Evolutionary conservation across 352 stramenopile genomes (phyloP).

Genomic region (Pythium myriotylum): DNA sequence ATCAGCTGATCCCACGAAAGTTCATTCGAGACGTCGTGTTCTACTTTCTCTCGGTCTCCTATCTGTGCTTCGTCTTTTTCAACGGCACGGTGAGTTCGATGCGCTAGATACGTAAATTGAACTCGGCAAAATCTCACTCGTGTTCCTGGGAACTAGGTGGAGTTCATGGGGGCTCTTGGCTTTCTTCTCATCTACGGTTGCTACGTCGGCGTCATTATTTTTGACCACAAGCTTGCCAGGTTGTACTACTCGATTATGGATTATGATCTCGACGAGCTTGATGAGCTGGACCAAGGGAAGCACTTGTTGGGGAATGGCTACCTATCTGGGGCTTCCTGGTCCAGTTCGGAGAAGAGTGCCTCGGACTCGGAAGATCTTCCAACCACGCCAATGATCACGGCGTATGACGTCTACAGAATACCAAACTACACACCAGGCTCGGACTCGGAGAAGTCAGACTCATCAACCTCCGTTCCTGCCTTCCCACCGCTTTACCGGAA

Average conservation of each 20-base stretch:
- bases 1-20: conserved; percentile 78
- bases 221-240: conserved; percentile 47
- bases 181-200: conserved; percentile 74
- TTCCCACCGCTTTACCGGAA: conserved; percentile 51
- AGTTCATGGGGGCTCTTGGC: conserved; percentile 56
- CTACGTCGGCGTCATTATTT: conserved; percentile 64
- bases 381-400: conserved; percentile 16
- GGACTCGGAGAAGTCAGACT: conserved; percentile 63
- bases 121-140: too few species aligned
- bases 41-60: conserved; percentile 71
- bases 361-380: conserved; percentile 26
- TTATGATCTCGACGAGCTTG: conserved; percentile 37
- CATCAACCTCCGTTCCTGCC: conserved; percentile 36
- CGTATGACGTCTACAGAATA: conserved; percentile 43
- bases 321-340: conserved; percentile 3
- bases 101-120: too few species aligned
- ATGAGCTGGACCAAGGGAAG: conserved; percentile 31
- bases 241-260: conserved; percentile 20
- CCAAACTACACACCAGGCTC: conserved; percentile 32
- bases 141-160: conserved; percentile 33
- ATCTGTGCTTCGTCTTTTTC: conserved; percentile 74
- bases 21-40: conserved; percentile 76
- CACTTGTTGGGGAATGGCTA: conserved; percentile 4
- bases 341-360: conserved; percentile 29
- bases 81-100: conserved; percentile 39